Evolutionary conservation across 306 rosid genomes (phyloP), one percentile per base, ranked within the genome.

Genomic region (Cucumis cinereus): DNA sequence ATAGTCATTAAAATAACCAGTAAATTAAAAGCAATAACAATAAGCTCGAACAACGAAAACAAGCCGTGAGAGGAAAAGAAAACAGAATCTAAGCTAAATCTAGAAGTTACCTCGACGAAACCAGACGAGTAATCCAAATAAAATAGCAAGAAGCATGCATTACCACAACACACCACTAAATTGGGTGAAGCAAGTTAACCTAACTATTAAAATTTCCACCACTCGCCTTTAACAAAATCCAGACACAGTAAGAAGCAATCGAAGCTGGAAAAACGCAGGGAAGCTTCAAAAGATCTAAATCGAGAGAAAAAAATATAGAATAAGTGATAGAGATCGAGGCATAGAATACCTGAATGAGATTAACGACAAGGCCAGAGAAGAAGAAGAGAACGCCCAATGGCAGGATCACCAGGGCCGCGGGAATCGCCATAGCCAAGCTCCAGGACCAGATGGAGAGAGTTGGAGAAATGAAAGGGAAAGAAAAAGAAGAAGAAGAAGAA

Each of bases 321-420:
- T 71, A 74, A 63, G 23, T 15, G 3, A 19, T 1, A 35, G 1
- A 10, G 63, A 74, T 52, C 43, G 7, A 74, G n/a, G 14, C 33
- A 70, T 12, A 16, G 35, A 28, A 30, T 23, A 88, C 98, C 97
- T 94, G 98, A 77, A 90, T 60, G 88, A 91, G 81, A 85, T 94
- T 94, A 77, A 90, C 86, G 35, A 86, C 68, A 81, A 94, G 96
- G 47, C 98, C 98, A 0, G 98, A 94, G 38, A 86, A 64, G 79
- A 94, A 84, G 93, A 94, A 94, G 84, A 94, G 88, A 23, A 94
- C 41, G 40, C 97, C 96, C 81, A 94, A 53, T 58, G 97, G 97
- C n/a, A 94, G 85, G 77, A 94, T 81, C 41, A 86, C 91, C 82
- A 86, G 90, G 38, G 91, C 97, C 8, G 91, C 97, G 30, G 89